These are phyloP conservation scores for Pholiota conissans DNA, from an alignment of 768 basidiomycete genomes.

Conservation along the genomic window DNA sequence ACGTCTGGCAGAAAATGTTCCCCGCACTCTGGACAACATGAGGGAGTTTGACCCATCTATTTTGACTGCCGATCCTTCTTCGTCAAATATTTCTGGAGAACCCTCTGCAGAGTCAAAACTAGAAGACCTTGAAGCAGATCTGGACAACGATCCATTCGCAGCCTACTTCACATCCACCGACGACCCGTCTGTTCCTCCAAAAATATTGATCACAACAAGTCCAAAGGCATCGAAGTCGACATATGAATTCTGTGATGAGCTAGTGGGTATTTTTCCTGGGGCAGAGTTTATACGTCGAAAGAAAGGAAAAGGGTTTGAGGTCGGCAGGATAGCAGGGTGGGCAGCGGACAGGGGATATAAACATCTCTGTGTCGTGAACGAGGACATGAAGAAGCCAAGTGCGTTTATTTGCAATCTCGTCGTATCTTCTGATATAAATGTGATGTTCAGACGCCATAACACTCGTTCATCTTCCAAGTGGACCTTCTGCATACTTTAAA, in stretches of 20 bases:
- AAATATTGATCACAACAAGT: conserved; percentile 89
- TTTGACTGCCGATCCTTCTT: conserved; percentile 55
- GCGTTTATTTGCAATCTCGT: conserved; percentile 30
- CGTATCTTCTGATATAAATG: not conserved
- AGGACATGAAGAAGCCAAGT: conserved; percentile 95
- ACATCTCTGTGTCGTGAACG: conserved; percentile 91
- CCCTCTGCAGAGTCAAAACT: conserved; percentile 24
- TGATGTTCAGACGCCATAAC: conserved; percentile 81
- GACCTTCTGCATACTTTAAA: conserved; percentile 96
- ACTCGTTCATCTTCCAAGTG: conserved; percentile 84
- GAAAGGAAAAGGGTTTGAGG: conserved; percentile 87
- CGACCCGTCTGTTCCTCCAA: conserved; percentile 75
- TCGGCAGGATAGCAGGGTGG: conserved; percentile 92
- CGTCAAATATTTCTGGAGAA: conserved; percentile 24
- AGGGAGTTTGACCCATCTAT: conserved; percentile 80
- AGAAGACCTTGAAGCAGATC: conserved; percentile 65
- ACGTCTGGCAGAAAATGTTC: conserved; percentile 83
- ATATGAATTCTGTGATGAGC: conserved; percentile 91
- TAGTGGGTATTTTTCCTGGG: conserved; percentile 88
- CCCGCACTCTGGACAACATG: conserved; percentile 90
- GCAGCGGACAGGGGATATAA: conserved; percentile 86
- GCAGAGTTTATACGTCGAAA: conserved; percentile 86
- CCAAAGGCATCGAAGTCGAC: conserved; percentile 85
- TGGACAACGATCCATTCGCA: conserved; percentile 75
- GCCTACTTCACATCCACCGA: conserved; percentile 70